phyloP scores from a whole-genome alignment of 2,329 filamentous ascomycete genomes.

The Penicillium sp. region DNA sequence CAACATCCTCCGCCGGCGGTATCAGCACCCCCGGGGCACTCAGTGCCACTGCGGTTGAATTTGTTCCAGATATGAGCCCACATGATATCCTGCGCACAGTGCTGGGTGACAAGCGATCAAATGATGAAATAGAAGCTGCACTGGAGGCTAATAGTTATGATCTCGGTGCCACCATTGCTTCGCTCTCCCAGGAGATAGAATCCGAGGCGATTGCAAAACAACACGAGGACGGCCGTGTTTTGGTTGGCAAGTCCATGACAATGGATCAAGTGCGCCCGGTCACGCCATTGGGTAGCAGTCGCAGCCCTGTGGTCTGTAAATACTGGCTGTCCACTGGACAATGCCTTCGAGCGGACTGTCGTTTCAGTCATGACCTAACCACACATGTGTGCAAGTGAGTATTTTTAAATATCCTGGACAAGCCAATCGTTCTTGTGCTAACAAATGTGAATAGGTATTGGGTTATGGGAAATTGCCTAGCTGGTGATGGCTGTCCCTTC shows the following conservation, averaged over 20 bases:
- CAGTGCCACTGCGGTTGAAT: conserved; percentile 82
- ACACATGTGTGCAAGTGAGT: conserved; percentile 97
- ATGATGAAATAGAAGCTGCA: conserved; percentile 92
- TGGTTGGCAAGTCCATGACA: conserved; percentile 88
- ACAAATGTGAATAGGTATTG: conserved; percentile 67
- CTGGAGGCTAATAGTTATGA: conserved; percentile 89
- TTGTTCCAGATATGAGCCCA: conserved; percentile 86
- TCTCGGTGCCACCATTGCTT: conserved; percentile 83
- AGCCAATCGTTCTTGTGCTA: conserved; percentile 21
- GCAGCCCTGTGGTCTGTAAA: conserved; percentile 90
- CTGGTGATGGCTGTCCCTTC: conserved; percentile 91
- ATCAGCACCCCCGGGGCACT: conserved; percentile 67
- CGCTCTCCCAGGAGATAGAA: conserved; percentile 75
- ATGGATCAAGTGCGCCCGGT: conserved; percentile 68
- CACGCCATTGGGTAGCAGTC: conserved; percentile 74
- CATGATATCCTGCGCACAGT: conserved; percentile 98
- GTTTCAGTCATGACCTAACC: conserved; percentile 94
- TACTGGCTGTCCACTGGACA: conserved; percentile 96
- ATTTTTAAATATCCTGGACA: neutral
- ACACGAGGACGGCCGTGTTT: conserved; percentile 61
- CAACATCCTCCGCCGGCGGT: conserved; percentile 73
- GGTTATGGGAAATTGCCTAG: conserved; percentile 92
- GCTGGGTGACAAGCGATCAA: conserved; percentile 79
- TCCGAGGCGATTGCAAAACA: conserved; percentile 52
- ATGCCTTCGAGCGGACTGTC: conserved; percentile 91